Base-by-base conservation (phyloP, 331 rosid genomes). In the Quercus tomentella region DNA sequence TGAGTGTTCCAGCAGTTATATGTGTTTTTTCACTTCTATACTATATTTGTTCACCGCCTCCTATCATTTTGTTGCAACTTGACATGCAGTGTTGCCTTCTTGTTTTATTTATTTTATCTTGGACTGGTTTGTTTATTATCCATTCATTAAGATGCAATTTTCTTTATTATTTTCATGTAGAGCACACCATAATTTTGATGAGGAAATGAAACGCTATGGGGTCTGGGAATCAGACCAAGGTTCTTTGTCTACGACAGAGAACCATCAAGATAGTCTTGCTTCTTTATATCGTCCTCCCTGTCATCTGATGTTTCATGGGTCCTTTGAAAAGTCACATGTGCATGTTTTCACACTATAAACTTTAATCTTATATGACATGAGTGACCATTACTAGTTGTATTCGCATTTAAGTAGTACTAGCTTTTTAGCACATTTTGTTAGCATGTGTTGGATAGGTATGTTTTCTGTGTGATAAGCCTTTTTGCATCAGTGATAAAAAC, bases 241-340 rank as follows among this genome's bases (percentile, higher is more conserved):
- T 45, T 88, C 89, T 68, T 87, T 88, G 70, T 91, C 99, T 22
- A 86, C 97, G 0, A 80, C 92, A 21, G 94, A 92, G 74, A 86
- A 81, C 77, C 37, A 97, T 76, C 86, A 93, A 77, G 98, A 94
- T 79, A 95, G 92, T 84, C 97, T 96, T 83, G 98, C 99, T 75
- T 96, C 99, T 52, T 90, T 96, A n/a, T 96, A 96, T 89, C 94
- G 99, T 41, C 99, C 98, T 81, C 99, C 99, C 76, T 90, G 89
- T 84, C 94, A 93, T 91, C 84, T 96, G 70, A 83, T 96, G 93
- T 93, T 93, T 83, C 91, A 72, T 25, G 97, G 98, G 41, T 49
- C 99, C 58, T 96, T 96, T 89, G 99, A 96, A 69, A 90, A 91
- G 98, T 97, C 91, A 77, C 72, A 57, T 76, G 25, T 28, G 49